A percentile compares a stretch with the other conserved stretches of the same genome.
phyloP scores from a whole-genome alignment of 202 grass and related monocot genomes.

The Cymbopogon flexuosus region DNA sequence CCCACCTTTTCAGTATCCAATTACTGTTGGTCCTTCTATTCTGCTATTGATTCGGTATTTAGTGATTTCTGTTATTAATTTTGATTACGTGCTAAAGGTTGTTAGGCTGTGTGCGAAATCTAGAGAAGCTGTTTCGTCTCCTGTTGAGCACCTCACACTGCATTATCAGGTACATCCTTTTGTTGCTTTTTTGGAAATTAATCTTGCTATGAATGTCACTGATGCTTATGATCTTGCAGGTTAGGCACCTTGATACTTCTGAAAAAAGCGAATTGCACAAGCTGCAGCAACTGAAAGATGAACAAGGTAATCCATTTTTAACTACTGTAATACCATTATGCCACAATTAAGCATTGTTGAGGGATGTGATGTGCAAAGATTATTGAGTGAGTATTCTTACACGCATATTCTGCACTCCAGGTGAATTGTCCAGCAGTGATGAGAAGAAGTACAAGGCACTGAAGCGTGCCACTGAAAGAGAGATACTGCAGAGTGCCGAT shows the following conservation, averaged over 20 bases:
- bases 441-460: slow-evolving; percentile 98
- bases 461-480: slow-evolving; percentile 96
- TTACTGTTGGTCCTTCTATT: not conserved
- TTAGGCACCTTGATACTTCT: slow-evolving; percentile 89
- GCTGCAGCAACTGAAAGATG: slow-evolving; percentile 92
- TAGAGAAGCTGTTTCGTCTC: slow-evolving; percentile 94
- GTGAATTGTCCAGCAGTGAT: slow-evolving; percentile 95
- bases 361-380: not conserved
- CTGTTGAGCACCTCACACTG: slow-evolving; percentile 95
- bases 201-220: not conserved
- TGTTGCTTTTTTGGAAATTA: slow-evolving; percentile 9
- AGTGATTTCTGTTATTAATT: slow-evolving; percentile 10
- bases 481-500: slow-evolving; percentile 98
- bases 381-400: not conserved
- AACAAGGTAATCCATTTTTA: slow-evolving; percentile 62
- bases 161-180: slow-evolving; percentile 85
- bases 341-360: not conserved
- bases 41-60: not conserved
- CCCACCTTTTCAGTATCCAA: not conserved
- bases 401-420: slow-evolving; percentile 34
- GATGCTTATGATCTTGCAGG: slow-evolving; percentile 40
- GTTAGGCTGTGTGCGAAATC: slow-evolving; percentile 97
- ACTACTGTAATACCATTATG: not conserved
- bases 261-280: slow-evolving; percentile 98
- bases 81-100: slow-evolving; percentile 47